Evolutionary conservation across 2,329 filamentous ascomycete species (phyloP), one percentile per base, ranked within the genome.

Genomic region (Colletotrichum sp.): DNA sequence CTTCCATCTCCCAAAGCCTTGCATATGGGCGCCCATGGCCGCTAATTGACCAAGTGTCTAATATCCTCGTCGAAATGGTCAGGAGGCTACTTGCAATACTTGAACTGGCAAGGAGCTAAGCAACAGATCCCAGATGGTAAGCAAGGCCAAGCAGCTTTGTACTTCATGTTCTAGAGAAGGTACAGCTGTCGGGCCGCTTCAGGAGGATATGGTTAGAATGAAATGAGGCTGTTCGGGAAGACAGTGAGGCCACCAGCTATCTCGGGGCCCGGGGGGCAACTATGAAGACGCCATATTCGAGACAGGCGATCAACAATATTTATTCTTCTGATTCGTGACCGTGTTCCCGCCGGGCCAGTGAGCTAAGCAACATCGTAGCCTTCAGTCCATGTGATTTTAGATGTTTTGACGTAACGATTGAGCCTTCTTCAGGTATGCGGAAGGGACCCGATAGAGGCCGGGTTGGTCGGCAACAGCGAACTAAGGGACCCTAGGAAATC

Each of bases 101-200:
- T 3, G 1, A 44, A 44, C 0, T n/a, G 39, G 0, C 39, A 18
- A 44, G 2, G 0, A 10, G 39, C 39, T 10, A 18, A 44, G 0
- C 8, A 0, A 44, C 16, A 44, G 39, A 44, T 44, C 2, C 16
- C 39, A 44, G 39, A 44, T 44, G 39, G 39, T 18, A 18, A 44
- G 16, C 6, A 5, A n/a, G 39, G 16, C 39, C 16, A 44, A 18
- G 39, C 8, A 39, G 16, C 39, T 44, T 3, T 44, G 39, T 10
- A 44, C 39, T 44, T 44, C 39, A 44, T 18, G 18, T 18, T n/a
- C 39, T 44, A 44, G 16, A 44, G 18, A 10, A n/a, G 18, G 15
- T 16, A 6, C 39, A 44, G 39, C 16, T 44, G 39, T 10, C 16
- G 16, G 16, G 16, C 1, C 39, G 39, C 16, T 44, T n/a, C 16